Conservation (phyloP, 2,329 filamentous ascomycete genomes). For the Zopfia rhizophila region DNA sequence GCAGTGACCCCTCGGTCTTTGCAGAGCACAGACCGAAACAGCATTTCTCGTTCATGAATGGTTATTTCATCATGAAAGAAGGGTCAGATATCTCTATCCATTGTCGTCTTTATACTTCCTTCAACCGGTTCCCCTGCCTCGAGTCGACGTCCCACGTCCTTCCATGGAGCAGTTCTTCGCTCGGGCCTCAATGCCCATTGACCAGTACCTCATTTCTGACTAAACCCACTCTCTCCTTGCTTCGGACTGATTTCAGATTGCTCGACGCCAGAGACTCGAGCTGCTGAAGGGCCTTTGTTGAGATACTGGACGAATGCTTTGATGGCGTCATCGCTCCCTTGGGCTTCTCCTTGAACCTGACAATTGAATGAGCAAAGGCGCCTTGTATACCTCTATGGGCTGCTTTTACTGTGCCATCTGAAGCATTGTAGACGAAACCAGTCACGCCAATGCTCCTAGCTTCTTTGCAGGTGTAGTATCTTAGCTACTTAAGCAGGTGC, state of each 20-base stretch:
- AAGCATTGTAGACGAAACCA: constrained; percentile 58
- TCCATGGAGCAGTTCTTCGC: too few relatives aligned
- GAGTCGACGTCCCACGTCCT: too few relatives aligned
- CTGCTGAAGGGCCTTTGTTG: constrained; percentile 75
- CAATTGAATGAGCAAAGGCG: constrained; percentile 1
- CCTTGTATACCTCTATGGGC: background rate
- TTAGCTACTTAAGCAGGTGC: constrained; percentile 20
- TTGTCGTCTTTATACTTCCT: too few relatives aligned
- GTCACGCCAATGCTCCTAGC: constrained; percentile 57
- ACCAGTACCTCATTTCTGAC: constrained; percentile 27
- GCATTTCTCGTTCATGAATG: too few relatives aligned
- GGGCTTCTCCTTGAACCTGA: constrained; percentile 89
- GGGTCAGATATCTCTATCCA: too few relatives aligned
- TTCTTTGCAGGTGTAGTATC: constrained; percentile 55
- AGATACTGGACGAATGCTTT: constrained; percentile 78
- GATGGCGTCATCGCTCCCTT: constrained; percentile 74
- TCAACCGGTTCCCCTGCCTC: too few relatives aligned
- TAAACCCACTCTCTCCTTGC: constrained; percentile 74
- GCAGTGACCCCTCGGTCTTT: too few relatives aligned
- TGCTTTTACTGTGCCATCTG: constrained; percentile 55
- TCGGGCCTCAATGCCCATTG: background rate
- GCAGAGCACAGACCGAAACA: too few relatives aligned
- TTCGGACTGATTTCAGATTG: constrained; percentile 72
- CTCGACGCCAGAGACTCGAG: constrained; percentile 79
- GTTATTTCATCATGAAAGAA: too few relatives aligned